Conservation (phyloP, 1,284 basidiomycete genomes). For the Anthracocystis walkeri region DNA sequence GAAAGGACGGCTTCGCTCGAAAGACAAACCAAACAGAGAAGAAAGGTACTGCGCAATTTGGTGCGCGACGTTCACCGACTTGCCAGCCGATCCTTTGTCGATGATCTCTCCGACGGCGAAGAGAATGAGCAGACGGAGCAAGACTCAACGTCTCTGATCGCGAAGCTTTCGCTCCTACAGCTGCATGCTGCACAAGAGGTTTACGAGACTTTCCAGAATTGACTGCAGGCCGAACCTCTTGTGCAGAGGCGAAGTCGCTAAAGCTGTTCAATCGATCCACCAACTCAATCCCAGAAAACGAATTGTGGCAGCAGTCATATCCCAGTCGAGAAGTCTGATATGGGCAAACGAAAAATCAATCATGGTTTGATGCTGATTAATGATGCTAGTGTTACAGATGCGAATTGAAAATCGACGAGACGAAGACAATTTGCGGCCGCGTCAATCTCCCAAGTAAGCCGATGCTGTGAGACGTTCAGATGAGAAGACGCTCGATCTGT, state of each 20-base stretch:
- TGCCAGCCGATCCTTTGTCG: background rate
- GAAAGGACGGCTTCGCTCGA: background rate
- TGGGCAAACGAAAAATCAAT: background rate
- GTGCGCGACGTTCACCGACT: conserved; percentile 24
- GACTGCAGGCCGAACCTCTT: background rate
- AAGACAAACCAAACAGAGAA: conserved; percentile 8
- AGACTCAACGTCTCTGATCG: conserved; percentile 4
- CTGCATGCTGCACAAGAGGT: conserved; percentile 14
- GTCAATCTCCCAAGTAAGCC: conserved; percentile 5
- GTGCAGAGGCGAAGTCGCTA: background rate
- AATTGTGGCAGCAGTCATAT: background rate
- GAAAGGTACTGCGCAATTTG: conserved; percentile 19
- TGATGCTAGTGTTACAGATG: conserved; percentile 35
- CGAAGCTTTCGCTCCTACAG: conserved; percentile 18
- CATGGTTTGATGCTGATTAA: conserved; percentile 13
- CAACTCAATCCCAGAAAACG: background rate
- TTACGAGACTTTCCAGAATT: conserved; percentile 13
- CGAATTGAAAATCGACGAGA: conserved; percentile 11
- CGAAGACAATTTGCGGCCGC: conserved; percentile 8
- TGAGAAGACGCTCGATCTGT: conserved; percentile 66
- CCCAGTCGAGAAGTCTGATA: background rate
- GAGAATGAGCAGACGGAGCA: background rate
- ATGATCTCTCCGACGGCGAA: background rate
- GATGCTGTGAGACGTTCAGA: conserved; percentile 38
- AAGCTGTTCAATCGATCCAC: background rate